These are phyloP conservation scores for Cryphonectria radicalis DNA, from an alignment of 2,329 filamentous ascomycete species.

Conservation along the genomic window DNA sequence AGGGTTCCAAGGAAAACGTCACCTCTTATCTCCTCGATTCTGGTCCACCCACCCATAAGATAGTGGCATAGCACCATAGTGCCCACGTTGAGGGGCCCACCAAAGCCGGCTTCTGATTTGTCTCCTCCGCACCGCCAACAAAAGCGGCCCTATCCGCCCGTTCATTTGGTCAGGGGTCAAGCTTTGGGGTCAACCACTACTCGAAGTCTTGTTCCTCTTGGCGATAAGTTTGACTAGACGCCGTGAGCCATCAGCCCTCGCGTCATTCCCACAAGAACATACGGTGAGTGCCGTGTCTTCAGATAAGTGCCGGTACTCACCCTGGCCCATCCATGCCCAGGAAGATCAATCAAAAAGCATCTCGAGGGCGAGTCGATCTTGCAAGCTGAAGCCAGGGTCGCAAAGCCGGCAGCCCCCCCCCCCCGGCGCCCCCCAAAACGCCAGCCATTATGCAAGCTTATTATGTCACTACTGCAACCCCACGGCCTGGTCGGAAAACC, in stretches of 20 bases:
- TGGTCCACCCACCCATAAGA: background rate
- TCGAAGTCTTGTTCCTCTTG: background rate
- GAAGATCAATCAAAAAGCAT: background rate
- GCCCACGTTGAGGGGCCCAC: background rate
- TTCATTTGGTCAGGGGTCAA: slow-evolving; percentile 9
- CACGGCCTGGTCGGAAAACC: slow-evolving; percentile 1
- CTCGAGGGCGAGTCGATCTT: background rate
- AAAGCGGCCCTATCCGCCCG: slow-evolving; percentile 8
- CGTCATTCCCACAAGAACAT: background rate
- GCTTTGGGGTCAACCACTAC: background rate
- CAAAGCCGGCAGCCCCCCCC: background rate
- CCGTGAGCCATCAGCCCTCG: background rate
- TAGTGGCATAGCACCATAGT: background rate
- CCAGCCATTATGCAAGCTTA: background rate
- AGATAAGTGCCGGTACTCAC: background rate
- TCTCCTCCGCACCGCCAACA: background rate
- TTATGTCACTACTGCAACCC: slow-evolving; percentile 21
- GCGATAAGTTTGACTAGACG: background rate
- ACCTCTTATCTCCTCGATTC: background rate
- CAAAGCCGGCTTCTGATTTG: background rate
- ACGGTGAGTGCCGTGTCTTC: background rate
- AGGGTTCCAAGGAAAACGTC: slow-evolving; percentile 6
- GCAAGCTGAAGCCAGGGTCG: slow-evolving; percentile 1
- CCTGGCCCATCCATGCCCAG: background rate
- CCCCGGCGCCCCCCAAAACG: background rate